Percentiles rank a stretch among this genome's conserved stretches.
Evolutionary conservation across 2,329 filamentous ascomycete species (phyloP).

Genomic region (Aspergillus neoniger): DNA sequence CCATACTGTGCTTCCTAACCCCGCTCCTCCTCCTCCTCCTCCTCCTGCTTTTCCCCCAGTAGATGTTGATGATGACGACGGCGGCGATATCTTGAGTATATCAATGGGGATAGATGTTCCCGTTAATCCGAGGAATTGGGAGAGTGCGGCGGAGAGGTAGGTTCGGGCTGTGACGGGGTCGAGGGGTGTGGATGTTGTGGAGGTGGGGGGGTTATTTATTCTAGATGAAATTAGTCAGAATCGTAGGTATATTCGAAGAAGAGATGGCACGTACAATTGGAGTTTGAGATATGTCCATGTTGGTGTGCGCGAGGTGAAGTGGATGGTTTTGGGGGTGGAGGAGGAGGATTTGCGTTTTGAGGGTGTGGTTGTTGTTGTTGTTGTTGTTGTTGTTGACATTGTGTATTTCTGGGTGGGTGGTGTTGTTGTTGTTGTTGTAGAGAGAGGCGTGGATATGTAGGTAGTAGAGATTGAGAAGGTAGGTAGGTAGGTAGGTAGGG

Average conservation of each 20-base stretch:
- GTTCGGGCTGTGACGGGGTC: conserved; percentile 51
- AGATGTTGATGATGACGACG: not conserved
- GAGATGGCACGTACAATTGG: conserved; percentile 35
- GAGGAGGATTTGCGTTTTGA: conserved; percentile 31
- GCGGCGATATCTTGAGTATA: conserved; percentile 42
- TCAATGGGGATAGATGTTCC: conserved; percentile 52
- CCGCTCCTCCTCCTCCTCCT: too few relatives aligned
- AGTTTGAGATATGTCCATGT: conserved; percentile 48
- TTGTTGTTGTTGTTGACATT: not conserved
- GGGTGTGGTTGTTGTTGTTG: not conserved
- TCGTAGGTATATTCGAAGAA: conserved; percentile 1
- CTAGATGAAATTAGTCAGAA: not conserved
- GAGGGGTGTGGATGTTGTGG: conserved; percentile 23
- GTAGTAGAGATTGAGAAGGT: not conserved
- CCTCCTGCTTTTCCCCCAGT: conserved; percentile 6
- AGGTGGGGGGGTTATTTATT: conserved; percentile 3
- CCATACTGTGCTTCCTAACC: conserved; percentile 33
- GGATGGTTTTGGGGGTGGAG: conserved; percentile 21
- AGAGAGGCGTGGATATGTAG: not conserved
- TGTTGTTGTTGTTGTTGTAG: not conserved
- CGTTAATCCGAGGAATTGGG: conserved; percentile 50
- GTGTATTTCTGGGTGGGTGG: too few relatives aligned
- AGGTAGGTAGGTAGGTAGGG: not conserved
- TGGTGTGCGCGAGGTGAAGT: conserved; percentile 46
- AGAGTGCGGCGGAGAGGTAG: conserved; percentile 48